Base-by-base conservation (phyloP, 1,284 basidiomycete genomes). In the Gomphus bonarii region DNA sequence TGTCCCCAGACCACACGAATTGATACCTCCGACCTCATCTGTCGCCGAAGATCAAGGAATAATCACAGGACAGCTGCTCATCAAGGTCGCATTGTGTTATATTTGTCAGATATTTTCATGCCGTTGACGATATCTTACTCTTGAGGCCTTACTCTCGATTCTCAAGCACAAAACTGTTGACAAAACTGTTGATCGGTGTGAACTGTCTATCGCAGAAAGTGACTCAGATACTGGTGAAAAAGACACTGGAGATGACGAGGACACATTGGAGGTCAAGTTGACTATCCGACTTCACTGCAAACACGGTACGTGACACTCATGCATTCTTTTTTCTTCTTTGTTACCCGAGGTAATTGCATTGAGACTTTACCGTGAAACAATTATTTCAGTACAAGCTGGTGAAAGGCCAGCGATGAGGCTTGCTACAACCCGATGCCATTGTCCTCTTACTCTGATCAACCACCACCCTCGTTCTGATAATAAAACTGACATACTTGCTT, bases 201-300 rank as follows among this genome's bases (percentile, higher is more conserved):
- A 89, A 61, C 66, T 91, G 40, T 77, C 80, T 3, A 78, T 91
- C 56, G 66, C 79, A 5, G 83, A 88, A 61, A 80, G 78, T 11
- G 50, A 66, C 68, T 9, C 63, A 51, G 35, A 43, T 66, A 11
- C 62, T 14, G 65, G 60, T 10, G 66, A 71, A 7, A 68, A 68
- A 7, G 69, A 14, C 72, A 75, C 25, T 25, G 25, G 25, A 43
- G 80, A 81, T 33, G 79, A 81, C 38, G 67, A 70, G 35, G 85
- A 88, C 62, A 30, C 73, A 77, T 71, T 87, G 10, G 86, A 88
- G 68, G 86, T 81, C 65, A 82, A 77, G 65, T 70, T 89, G 55
- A 75, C 85, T 40, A 72, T 91, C 47, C 80, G 82, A 60, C 68
- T 91, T 54, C 76, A 88, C 64, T 91, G 88, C 69, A 89, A 90